A percentile compares a stretch with the other conserved stretches of the same genome.
phyloP scores from a whole-genome alignment of 2,329 filamentous ascomycete species.

The Chlorencoelia australis region DNA sequence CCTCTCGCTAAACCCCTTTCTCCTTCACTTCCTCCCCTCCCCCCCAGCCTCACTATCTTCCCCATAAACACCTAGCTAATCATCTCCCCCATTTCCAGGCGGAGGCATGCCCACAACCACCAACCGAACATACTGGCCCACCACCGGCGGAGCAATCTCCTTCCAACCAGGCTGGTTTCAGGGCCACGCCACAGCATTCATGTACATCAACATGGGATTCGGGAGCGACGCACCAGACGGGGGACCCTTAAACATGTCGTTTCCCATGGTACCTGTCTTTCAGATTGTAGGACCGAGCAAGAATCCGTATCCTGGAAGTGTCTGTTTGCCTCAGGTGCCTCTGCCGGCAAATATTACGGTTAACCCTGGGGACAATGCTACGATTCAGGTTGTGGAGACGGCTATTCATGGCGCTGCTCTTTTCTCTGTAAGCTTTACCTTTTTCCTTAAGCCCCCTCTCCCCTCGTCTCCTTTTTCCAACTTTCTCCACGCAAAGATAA shows the following conservation, averaged over 20 bases:
- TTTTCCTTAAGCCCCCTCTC: background rate
- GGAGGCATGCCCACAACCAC: constrained; percentile 67
- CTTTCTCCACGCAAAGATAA: background rate
- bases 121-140: constrained; percentile 90
- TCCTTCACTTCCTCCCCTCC: background rate
- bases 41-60: background rate
- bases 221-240: constrained; percentile 53
- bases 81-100: constrained; percentile 40
- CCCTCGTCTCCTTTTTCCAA: background rate
- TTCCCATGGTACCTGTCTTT: constrained; percentile 70
- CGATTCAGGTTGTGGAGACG: constrained; percentile 77
- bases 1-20: background rate
- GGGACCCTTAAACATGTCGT: constrained; percentile 81
- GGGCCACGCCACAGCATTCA: constrained; percentile 69
- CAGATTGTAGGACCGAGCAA: constrained; percentile 75
- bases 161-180: constrained; percentile 95
- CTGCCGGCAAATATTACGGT: constrained; percentile 63
- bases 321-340: constrained; percentile 85
- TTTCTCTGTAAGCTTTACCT: constrained; percentile 32
- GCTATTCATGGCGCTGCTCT: constrained; percentile 76
- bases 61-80: background rate
- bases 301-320: constrained; percentile 73
- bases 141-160: constrained; percentile 74
- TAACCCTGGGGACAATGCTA: constrained; percentile 76
- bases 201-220: constrained; percentile 88